Base-by-base conservation (phyloP, 1,284 basidiomycete genomes). In the Athelia sp. region DNA sequence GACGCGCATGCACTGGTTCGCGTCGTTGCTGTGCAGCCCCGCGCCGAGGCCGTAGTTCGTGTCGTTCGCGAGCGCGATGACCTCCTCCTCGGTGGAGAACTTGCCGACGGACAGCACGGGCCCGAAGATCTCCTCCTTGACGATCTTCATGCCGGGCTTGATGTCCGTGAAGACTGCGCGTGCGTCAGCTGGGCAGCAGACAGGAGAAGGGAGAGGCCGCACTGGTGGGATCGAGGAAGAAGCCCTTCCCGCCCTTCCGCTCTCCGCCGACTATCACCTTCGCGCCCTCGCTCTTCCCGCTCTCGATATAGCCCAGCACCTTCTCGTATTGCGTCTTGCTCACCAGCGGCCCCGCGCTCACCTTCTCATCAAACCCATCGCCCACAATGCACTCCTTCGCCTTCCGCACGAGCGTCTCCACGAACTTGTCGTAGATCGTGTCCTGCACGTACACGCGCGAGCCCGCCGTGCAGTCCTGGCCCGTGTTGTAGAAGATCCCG, bases 401-500 rank as follows among this genome's bases (percentile, higher is more conserved):
- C 59, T 84, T 87, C 43, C 72, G 63, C 17, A 87, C 78, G 45
- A 96, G 71, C 43, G 85, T 64, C 42, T 74, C 66, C 45, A 94
- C 60, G 65, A 95, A 95, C 62, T 84, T 84, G 64, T 94, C 89
- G 62, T 93, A 89, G 45, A 93, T 74, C n/a, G 75, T 76, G 45
- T 91, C 84, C 60, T 94, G 91, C 17, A 91, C 90, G 62, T 90
- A 93, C 24, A 93, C 70, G 44, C 91, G 81, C 31, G 90, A 92
- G 36, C 91, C 91, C 32, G 90, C 90, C 2, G 89, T 93, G 67
- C 92, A 94, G 64, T 90, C 89, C 66, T 94, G 91, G 18, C 91
- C 90, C 31, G 81, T 82, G 64, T 92, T 92, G 67, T 84, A 91
- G 58, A 86, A 80, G 50, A 92, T 84, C 21, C 90, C 90, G n/a